Base-by-base conservation (phyloP, 1,284 basidiomycete genomes). In the Mycosarcoma mackinlayi region DNA sequence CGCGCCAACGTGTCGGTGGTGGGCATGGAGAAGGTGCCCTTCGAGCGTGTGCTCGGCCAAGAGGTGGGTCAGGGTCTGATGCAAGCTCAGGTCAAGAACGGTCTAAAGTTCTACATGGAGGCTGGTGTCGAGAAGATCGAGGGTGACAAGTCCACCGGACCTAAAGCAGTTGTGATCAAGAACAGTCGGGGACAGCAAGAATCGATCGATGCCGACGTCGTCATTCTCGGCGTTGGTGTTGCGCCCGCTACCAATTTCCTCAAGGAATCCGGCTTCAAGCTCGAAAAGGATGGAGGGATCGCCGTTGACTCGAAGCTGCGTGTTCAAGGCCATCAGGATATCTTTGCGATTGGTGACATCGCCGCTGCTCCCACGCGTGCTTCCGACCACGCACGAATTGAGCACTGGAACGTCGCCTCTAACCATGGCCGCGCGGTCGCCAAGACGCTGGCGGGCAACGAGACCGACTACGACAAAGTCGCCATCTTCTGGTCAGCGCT, bases 291-390 rank as follows among this genome's bases (percentile, higher is more conserved):
- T 75, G 91, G 91, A 18, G 90, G 91, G 28, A 86, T 97, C 63
- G 87, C 86, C 21, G 93, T 95, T 18, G 92, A 96, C 82, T 88
- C 92, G 77, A 88, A 88, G 72, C 84, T 96, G 48, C 86, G 87
- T 45, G 90, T 96, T 18, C 85, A 88, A 81, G 83, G 88, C 76
- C 16, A 63, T 16, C 86, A 69, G 73, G 82, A 89, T 73, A 88
- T 96, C 6, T 97, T 88, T 81, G 94, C 94, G 6, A 88, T 95
- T 58, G 94, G 93, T 46, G 93, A 96, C 84, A 94, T 96, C 76
- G 93, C 93, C 1, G 86, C 88, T 52, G 93, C 91, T 81, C 90
- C 91, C 4, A 89, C 91, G 1, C 61, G 59, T 6, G 72, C 60
- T 19, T 88, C 88, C 4, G 86, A 86, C 47, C 79, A 85, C 60